These are phyloP conservation scores for Boletus albobrunnescens DNA, from an alignment of 1,284 basidiomycete species.

Conservation along the genomic window DNA sequence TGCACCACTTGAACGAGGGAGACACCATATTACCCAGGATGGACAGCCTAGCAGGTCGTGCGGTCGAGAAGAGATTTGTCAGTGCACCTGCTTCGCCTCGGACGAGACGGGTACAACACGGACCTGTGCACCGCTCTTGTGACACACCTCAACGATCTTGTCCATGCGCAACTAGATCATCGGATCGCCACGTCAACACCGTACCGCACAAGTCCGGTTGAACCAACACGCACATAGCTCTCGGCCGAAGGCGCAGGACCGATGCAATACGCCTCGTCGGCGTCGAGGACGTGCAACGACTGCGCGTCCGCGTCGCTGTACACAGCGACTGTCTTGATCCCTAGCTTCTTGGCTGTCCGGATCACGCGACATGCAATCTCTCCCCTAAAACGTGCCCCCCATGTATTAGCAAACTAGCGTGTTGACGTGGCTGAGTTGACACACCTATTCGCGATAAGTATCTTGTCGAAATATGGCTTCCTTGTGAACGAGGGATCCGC, in stretches of 20 bases:
- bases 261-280: constrained; percentile 95
- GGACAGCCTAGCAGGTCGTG: constrained; percentile 56
- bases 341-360: constrained; percentile 82
- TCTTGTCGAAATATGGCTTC: constrained; percentile 73
- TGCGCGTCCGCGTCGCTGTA: constrained; percentile 82
- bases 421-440: not conserved
- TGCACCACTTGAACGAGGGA: not conserved
- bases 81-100: not conserved
- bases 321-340: constrained; percentile 86
- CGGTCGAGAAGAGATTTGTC: constrained; percentile 2
- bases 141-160: constrained; percentile 83
- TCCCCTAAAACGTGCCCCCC: constrained; percentile 51
- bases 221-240: constrained; percentile 68
- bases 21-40: constrained; percentile 58
- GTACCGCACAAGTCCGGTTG: too few relatives aligned
- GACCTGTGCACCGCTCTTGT: constrained; percentile 79
- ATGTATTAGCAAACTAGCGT: not conserved
- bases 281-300: constrained; percentile 76
- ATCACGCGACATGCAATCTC: constrained; percentile 95
- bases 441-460: constrained; percentile 82
- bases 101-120: constrained; percentile 12
- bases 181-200: constrained; percentile 4
- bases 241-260: constrained; percentile 85
- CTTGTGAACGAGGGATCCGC: constrained; percentile 12
- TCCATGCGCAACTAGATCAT: constrained; percentile 71